Evolutionary conservation across 192 early-diverging fungal genomes (phyloP).

Genomic region (Jimgerdemannia flammicorona): DNA sequence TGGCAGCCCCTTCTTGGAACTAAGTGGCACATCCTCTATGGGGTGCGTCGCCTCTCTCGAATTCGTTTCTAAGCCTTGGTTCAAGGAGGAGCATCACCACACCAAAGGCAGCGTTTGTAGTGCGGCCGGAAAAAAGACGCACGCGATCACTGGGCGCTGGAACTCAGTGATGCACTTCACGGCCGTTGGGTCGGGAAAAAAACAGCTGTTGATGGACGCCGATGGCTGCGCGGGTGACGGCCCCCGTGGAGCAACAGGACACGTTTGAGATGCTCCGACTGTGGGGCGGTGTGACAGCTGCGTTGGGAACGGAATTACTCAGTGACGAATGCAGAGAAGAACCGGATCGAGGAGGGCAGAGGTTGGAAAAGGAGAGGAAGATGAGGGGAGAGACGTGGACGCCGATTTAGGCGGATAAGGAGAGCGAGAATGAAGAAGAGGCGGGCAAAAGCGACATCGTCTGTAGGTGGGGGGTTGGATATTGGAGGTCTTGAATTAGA

Average conservation of each 20-base stretch:
- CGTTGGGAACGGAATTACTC: conserved; percentile 64
- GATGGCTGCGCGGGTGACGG: conserved; percentile 54
- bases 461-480: no score
- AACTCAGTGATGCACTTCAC: not conserved
- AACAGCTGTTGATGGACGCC: conserved; percentile 62
- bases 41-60: conserved; percentile 55
- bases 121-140: not conserved
- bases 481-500: no score
- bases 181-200: conserved; percentile 24
- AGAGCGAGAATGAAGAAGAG: not conserved
- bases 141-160: conserved; percentile 4
- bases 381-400: conserved; percentile 40
- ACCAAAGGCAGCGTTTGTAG: conserved; percentile 22
- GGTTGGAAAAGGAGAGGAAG: conserved; percentile 54
- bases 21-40: conserved; percentile 50
- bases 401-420: conserved; percentile 19
- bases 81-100: conserved; percentile 59
- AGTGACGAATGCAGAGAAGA: conserved; percentile 61
- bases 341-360: conserved; percentile 65
- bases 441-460: not conserved
- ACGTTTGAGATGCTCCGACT: conserved; percentile 63
- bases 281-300: conserved; percentile 63
- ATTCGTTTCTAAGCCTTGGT: conserved; percentile 61
- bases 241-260: conserved; percentile 54
- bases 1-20: conserved; percentile 59